phyloP scores from a whole-genome alignment of 352 stramenopile species.

The Pythium myriotylum region DNA sequence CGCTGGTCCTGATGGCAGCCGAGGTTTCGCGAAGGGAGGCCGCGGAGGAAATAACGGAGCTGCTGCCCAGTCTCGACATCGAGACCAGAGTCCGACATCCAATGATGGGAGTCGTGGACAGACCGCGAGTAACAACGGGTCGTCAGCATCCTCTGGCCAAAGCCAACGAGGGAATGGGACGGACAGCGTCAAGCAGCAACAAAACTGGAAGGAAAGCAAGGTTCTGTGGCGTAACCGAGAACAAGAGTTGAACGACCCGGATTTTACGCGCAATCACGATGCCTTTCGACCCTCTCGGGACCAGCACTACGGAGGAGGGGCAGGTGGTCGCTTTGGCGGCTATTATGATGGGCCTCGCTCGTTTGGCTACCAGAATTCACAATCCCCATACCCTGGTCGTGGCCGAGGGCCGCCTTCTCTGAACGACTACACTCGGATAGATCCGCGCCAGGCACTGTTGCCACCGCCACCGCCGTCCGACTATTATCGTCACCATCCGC shows the following conservation, averaged over 20 bases:
- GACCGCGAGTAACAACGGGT: neutral
- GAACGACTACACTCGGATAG: constrained; percentile 29
- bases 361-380: constrained; percentile 13
- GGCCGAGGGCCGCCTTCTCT: constrained; percentile 5
- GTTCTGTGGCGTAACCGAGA: constrained; percentile 94
- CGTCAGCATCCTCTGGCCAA: neutral
- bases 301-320: constrained; percentile 12
- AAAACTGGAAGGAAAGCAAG: constrained; percentile 91
- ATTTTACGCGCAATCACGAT: constrained; percentile 88
- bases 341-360: constrained; percentile 23
- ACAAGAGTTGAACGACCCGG: constrained; percentile 93
- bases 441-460: constrained; percentile 10
- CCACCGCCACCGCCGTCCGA: constrained; percentile 21
- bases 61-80: neutral
- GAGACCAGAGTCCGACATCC: constrained; percentile 5
- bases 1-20: constrained; percentile 52
- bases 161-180: neutral
- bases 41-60: neutral
- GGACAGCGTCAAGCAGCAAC: constrained; percentile 9
- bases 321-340: constrained; percentile 4
- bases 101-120: neutral
- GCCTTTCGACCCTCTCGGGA: constrained; percentile 51
- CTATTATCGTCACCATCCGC: constrained; percentile 19
- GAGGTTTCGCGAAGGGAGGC: constrained; percentile 17
- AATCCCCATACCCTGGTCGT: constrained; percentile 18